Evolutionary conservation across 768 basidiomycete genomes (phyloP).

Genomic region (Austroboletus festivus): DNA sequence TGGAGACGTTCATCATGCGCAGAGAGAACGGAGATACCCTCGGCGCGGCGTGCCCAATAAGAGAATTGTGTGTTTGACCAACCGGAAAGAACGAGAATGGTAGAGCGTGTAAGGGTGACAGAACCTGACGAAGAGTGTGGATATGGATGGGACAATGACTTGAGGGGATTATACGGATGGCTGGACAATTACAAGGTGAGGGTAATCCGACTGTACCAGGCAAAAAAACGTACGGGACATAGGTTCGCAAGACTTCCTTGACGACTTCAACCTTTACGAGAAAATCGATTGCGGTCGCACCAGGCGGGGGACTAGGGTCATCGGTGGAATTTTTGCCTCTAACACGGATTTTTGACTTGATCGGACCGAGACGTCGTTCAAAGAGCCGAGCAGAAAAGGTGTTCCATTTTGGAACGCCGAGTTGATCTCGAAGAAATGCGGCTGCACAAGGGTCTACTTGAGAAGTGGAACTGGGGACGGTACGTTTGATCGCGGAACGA

Average conservation of each 20-base stretch:
- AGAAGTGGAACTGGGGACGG: slow-evolving; percentile 16
- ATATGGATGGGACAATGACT: slow-evolving; percentile 43
- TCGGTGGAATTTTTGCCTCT: slow-evolving; percentile 30
- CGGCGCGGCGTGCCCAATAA: slow-evolving; percentile 51
- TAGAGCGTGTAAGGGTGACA: slow-evolving; percentile 46
- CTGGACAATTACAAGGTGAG: slow-evolving; percentile 33
- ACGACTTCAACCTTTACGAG: slow-evolving; percentile 53
- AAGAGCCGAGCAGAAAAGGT: slow-evolving; percentile 47
- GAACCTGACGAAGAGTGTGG: slow-evolving; percentile 38
- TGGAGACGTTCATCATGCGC: slow-evolving; percentile 39
- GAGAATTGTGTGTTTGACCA: slow-evolving; percentile 56
- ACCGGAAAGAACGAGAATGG: slow-evolving; percentile 45
- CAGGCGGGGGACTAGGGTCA: slow-evolving; percentile 26
- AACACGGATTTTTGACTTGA: slow-evolving; percentile 36
- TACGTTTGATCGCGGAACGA: slow-evolving; percentile 27
- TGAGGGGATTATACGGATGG: slow-evolving; percentile 53
- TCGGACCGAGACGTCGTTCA: slow-evolving; percentile 41
- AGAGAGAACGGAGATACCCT: slow-evolving; percentile 47
- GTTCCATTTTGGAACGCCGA: slow-evolving; percentile 42
- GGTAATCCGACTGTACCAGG: slow-evolving; percentile 9
- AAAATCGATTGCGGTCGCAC: slow-evolving; percentile 48
- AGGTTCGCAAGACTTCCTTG: slow-evolving; percentile 46
- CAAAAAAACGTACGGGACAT: slow-evolving; percentile 42
- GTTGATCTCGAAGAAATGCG: slow-evolving; percentile 43
- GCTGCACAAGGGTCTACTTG: slow-evolving; percentile 43